A percentile compares a stretch with the other conserved stretches of the same genome.
phyloP scores from a whole-genome alignment of 2,329 filamentous ascomycete species.

The Scytalidium lignicola region DNA sequence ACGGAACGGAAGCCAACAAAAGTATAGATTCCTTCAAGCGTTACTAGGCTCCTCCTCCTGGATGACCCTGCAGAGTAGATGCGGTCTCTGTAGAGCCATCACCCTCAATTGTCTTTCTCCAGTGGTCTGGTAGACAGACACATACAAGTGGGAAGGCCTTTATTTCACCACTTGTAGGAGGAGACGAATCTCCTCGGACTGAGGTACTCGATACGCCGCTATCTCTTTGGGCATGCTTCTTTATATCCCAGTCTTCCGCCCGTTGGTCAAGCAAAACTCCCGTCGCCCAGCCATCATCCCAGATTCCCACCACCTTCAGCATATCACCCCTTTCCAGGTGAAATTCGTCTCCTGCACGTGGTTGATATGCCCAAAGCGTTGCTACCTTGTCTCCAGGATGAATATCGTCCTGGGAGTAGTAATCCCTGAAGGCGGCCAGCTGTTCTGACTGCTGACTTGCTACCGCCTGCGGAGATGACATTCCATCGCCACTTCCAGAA shows the following conservation, averaged over 20 bases:
- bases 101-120: slow-evolving; percentile 93
- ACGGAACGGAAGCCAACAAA: slow-evolving; percentile 9
- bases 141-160: slow-evolving; percentile 97
- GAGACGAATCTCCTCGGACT: slow-evolving; percentile 55
- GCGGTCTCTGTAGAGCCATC: slow-evolving; percentile 66
- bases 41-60: slow-evolving; percentile 6
- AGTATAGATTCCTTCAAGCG: neutral
- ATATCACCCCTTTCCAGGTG: slow-evolving; percentile 91
- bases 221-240: slow-evolving; percentile 75
- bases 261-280: slow-evolving; percentile 77
- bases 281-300: slow-evolving; percentile 99
- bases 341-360: slow-evolving; percentile 89
- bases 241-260: slow-evolving; percentile 83
- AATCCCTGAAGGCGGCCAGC: slow-evolving; percentile 94
- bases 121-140: slow-evolving; percentile 91
- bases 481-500: slow-evolving; percentile 59
- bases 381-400: slow-evolving; percentile 86
- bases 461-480: slow-evolving; percentile 79
- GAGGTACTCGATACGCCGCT: slow-evolving; percentile 88
- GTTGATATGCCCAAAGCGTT: slow-evolving; percentile 94
- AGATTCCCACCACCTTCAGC: slow-evolving; percentile 96
- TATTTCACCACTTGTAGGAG: slow-evolving; percentile 74
- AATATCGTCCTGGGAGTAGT: slow-evolving; percentile 96
- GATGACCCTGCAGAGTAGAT: slow-evolving; percentile 35
- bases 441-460: slow-evolving; percentile 93